Conservation (phyloP, 2,329 filamentous ascomycete species). For the Coniochaeta pulveracea region DNA sequence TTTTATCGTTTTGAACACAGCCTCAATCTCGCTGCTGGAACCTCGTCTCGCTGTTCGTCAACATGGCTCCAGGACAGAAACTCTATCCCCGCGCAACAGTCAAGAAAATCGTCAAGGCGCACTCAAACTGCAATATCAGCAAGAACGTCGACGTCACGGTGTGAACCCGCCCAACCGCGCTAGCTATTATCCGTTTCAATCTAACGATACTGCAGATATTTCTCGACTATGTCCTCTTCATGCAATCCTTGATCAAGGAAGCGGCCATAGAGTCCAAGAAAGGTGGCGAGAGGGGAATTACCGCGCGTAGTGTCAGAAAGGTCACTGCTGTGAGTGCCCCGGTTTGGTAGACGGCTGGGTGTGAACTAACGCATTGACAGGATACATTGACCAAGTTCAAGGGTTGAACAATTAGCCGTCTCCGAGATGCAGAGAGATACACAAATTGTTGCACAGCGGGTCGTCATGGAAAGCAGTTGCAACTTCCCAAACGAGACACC, state of each 20-base stretch:
- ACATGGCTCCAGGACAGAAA: constrained; percentile 56
- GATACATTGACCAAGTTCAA: constrained; percentile 58
- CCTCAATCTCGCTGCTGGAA: no score
- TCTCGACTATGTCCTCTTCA: constrained; percentile 73
- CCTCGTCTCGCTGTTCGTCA: no score
- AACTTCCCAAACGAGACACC: no score
- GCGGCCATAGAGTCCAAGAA: constrained; percentile 66
- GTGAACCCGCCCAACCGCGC: constrained; percentile 18
- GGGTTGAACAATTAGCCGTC: constrained; percentile 32
- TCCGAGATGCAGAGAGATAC: not conserved
- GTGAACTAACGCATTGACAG: constrained; percentile 22
- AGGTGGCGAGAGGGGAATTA: constrained; percentile 60
- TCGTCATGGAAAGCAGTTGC: not conserved
- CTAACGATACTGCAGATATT: constrained; percentile 49
- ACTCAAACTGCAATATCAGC: constrained; percentile 67
- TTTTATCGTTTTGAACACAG: no score
- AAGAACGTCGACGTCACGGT: constrained; percentile 83
- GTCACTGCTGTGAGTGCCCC: constrained; percentile 56
- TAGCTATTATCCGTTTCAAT: constrained; percentile 8
- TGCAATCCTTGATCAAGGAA: constrained; percentile 70
- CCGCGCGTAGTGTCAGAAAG: constrained; percentile 66
- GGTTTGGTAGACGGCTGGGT: constrained; percentile 1
- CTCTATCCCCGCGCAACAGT: constrained; percentile 75
- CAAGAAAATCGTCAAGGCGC: constrained; percentile 84
- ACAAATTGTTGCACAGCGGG: not conserved